Evolutionary conservation across 1,139 yeast species (phyloP), one percentile per base, ranked within the genome.

Genomic region (Kurtzmaniella natalensis): DNA sequence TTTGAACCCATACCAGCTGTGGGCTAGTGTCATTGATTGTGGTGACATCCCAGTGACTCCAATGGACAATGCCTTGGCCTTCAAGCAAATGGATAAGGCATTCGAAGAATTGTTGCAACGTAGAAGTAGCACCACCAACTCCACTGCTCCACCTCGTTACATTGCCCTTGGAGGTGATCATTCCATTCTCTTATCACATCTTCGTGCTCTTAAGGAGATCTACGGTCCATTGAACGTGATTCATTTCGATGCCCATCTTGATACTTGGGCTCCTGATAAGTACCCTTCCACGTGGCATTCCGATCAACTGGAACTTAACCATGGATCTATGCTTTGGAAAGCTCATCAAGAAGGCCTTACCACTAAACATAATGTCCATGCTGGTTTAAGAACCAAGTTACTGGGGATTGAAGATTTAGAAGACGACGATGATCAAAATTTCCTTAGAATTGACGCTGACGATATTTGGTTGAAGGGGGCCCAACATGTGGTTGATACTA

Each of bases 31-130:
- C 13, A 45, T 81, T 18, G 94, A 83, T 56, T 83, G 94, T 59
- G 87, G 86, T n/a, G 94, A 83, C 55, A 75, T 83, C 33, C 89
- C 92, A 1, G 77, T 81, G 13, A 70, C 87, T 1, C 92, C 92
- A 11, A 77, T 82, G 79, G 92, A 83, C 52, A 82, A 81, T 50
- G 48, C 58, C 14, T 58, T 83, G 41, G 92, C 89, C 0, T 69
- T 81, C 48, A 63, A 68, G 45, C 89, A 82, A 55, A 82, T 83
- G 92, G 70, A 77, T 7, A 57, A 64, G 46, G 94, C 78, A 0
- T 82, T 78, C 54, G 75, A 70, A 37, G 84, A 78, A 46, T 61
- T 82, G 40, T 46, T 79, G 30, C 61, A 37, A 25, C 53, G 48
- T 22, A 53, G 57, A 43, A 45, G 50, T 37, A 47, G 68, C 14